Evolutionary conservation across 2,329 filamentous ascomycete species (phyloP), one percentile per base, ranked within the genome.

Genomic region (Dactylellina leptospora): DNA sequence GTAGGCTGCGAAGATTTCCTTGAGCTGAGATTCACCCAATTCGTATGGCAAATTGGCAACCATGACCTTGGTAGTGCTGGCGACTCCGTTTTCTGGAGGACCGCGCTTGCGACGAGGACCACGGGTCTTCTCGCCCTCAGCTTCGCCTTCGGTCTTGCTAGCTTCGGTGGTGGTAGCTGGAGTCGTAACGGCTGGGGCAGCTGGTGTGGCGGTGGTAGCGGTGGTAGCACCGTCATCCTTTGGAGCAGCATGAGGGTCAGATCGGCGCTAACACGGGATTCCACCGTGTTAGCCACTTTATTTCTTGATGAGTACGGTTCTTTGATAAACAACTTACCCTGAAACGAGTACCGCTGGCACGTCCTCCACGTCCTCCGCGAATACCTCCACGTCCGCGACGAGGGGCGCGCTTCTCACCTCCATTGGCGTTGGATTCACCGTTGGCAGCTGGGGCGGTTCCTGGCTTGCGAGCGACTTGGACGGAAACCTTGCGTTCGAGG

Each of bases 11-110:
- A 99, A 99, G 79, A 99, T 91, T 82, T 99, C 93, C 84, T 97
- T 93, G 80, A 99, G 92, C 95, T 97, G 75, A 79, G 97, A 93
- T 85, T 99, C 95, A 78, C 90, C 93, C 81, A 97, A 87, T 84
- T 99, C 93, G 80, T 99, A 99, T 58, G 95, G 95, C 75, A 99
- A 88, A 85, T 99, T 99, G 79, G 95, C 95, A 79, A 99, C 95
- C 95, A 99, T 99, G 83, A 99, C 92, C 90, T 99, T 99, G 82
- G 91, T 97, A 89, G 97, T 97, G 82, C 93, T 97, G 76, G 95
- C 90, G 79, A 99, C 91, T 77, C 95, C 95, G 81, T 99, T 93
- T 82, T 96, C 93, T 73, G 95, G 95, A 76, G 95, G 95, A 75
- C 95, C 95, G 81, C 95, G 93, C 87, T 97, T 87, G 77, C 85